Evolutionary conservation across 2,329 filamentous ascomycete species (phyloP).

Genomic region (Fusarium equiseti): DNA sequence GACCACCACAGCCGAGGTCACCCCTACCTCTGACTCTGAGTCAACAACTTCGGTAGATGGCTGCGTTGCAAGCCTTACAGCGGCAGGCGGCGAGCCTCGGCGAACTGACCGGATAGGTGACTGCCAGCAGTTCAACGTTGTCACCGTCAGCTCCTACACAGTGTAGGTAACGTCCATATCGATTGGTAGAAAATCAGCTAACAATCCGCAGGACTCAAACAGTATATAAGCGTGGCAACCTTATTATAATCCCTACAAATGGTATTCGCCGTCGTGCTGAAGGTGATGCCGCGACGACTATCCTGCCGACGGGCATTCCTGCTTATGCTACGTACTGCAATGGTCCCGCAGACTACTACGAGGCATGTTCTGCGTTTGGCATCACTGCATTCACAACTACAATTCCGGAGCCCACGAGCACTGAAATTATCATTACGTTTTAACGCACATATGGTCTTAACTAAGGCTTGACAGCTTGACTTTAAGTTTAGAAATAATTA

Average conservation of each 20-base stretch:
- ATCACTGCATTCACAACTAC: background rate
- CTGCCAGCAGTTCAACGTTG: background rate
- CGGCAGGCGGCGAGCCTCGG: background rate
- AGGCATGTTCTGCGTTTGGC: background rate
- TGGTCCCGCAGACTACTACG: background rate
- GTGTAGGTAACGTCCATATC: background rate
- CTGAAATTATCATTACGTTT: background rate
- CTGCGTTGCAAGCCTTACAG: background rate
- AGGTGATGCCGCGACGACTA: background rate
- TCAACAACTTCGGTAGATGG: background rate
- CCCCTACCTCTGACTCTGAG: background rate
- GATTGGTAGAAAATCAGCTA: background rate
- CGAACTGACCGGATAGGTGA: background rate
- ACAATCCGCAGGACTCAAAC: background rate
- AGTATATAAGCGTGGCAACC: background rate
- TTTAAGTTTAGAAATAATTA: too few relatives aligned
- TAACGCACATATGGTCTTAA: too few relatives aligned
- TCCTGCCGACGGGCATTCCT: background rate
- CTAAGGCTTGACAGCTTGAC: too few relatives aligned
- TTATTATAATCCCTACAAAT: background rate
- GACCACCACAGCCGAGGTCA: background rate
- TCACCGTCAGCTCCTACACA: background rate
- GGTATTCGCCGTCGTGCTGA: background rate
- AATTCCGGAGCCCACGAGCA: background rate
- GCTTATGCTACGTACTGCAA: background rate